Percentiles rank a stretch among this genome's conserved stretches.
Conservation (phyloP, 1,284 basidiomycete genomes). For the Acaromyces ingoldii region DNA sequence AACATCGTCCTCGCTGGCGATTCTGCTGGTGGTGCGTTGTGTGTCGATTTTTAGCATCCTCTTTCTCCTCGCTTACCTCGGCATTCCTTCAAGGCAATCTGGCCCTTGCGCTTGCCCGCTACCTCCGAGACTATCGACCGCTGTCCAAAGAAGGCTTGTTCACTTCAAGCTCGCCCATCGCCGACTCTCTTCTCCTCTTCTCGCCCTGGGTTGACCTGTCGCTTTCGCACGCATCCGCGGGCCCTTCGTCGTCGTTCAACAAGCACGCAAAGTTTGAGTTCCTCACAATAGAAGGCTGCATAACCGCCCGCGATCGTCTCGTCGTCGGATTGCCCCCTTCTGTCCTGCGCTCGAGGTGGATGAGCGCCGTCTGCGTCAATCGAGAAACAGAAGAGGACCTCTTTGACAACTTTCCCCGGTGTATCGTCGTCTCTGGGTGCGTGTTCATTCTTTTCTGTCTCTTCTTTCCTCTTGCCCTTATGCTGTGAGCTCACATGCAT, state of each 20-base stretch:
- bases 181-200: neutral
- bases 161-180: no score
- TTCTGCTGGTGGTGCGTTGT: slow-evolving; percentile 62
- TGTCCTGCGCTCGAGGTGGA: neutral
- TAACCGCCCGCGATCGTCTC: neutral
- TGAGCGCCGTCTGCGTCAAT: neutral
- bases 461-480: no score
- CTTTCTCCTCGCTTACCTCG: no score
- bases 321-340: neutral
- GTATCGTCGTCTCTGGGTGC: neutral
- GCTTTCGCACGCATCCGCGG: neutral
- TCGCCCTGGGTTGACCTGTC: slow-evolving; percentile 7
- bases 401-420: neutral
- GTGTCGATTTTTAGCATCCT: no score
- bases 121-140: slow-evolving; percentile 5
- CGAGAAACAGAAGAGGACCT: neutral
- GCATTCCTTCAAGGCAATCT: neutral
- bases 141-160: neutral
- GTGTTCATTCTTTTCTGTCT: neutral
- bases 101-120: slow-evolving; percentile 2
- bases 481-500: neutral
- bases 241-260: neutral
- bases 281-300: no score
- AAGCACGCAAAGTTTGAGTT: neutral
- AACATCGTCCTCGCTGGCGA: slow-evolving; percentile 67